These are phyloP conservation scores for Phoma sp. DNA, from an alignment of 2,329 filamentous ascomycete genomes.

Conservation along the genomic window DNA sequence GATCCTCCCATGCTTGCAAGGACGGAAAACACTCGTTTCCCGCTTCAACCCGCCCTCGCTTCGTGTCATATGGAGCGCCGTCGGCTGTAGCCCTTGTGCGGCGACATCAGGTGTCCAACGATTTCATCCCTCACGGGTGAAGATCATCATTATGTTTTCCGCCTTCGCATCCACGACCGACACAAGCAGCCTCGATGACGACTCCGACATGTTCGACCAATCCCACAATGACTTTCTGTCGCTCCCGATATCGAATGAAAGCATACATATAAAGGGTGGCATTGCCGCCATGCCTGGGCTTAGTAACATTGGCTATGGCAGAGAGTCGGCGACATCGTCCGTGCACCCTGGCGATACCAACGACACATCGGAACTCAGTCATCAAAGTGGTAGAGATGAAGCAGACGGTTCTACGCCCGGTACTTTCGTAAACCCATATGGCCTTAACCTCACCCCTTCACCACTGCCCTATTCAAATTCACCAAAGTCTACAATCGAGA, in stretches of 20 bases:
- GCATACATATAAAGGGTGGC: slow-evolving; percentile 41
- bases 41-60: slow-evolving; percentile 16
- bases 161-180: slow-evolving; percentile 43
- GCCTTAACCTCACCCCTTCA: slow-evolving; percentile 37
- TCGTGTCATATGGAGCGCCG: slow-evolving; percentile 32
- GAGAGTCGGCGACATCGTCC: slow-evolving; percentile 49
- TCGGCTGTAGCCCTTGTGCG: slow-evolving; percentile 27
- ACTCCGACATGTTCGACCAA: slow-evolving; percentile 43
- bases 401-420: slow-evolving; percentile 39
- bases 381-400: slow-evolving; percentile 39
- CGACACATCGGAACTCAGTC: slow-evolving; percentile 45
- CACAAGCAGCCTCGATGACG: slow-evolving; percentile 42
- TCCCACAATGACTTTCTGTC: slow-evolving; percentile 40
- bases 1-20: slow-evolving; percentile 33
- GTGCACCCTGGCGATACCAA: slow-evolving; percentile 47
- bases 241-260: slow-evolving; percentile 42
- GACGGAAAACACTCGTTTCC: slow-evolving; percentile 19
- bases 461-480: slow-evolving; percentile 36
- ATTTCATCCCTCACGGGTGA: slow-evolving; percentile 22
- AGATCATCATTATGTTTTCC: slow-evolving; percentile 40
- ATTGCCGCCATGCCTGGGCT: slow-evolving; percentile 41
- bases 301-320: slow-evolving; percentile 46
- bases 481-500: slow-evolving; percentile 28
- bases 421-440: slow-evolving; percentile 35
- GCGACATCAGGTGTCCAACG: slow-evolving; percentile 38